Conservation (phyloP, 768 basidiomycete species). For the Dacryopinax spathularia region DNA sequence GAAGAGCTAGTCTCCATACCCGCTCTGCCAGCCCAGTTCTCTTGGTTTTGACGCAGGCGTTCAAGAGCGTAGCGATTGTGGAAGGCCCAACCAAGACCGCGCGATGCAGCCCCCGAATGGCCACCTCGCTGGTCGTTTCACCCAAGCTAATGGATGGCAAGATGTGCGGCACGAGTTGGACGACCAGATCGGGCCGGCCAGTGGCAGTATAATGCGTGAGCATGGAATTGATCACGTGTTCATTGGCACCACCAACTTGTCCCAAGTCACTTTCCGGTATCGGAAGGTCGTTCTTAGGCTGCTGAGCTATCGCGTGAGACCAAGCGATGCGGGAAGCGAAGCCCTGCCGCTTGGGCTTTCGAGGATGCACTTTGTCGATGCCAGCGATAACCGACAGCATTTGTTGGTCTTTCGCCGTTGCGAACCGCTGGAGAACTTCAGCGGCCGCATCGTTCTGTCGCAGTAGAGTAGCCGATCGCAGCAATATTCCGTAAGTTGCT, state of each 20-base stretch:
- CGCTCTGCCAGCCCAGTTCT: constrained; percentile 42
- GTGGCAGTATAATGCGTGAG: neutral
- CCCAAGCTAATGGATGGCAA: neutral
- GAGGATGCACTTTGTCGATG: neutral
- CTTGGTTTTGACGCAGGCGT: constrained; percentile 44
- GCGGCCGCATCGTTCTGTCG: constrained; percentile 33
- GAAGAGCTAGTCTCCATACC: constrained; percentile 47
- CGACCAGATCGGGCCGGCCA: neutral
- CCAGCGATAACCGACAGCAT: neutral
- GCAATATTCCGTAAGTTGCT: constrained; percentile 43
- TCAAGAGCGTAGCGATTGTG: constrained; percentile 44
- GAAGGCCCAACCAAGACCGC: constrained; percentile 34
- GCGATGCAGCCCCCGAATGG: neutral
- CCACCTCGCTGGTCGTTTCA: neutral
- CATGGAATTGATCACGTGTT: neutral
- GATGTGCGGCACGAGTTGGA: neutral
- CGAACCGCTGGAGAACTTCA: constrained; percentile 36
- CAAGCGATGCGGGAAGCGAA: neutral
- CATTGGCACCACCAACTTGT: neutral
- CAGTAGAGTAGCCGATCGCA: constrained; percentile 42
- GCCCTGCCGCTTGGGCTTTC: neutral
- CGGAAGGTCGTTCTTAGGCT: neutral
- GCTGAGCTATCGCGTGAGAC: neutral
- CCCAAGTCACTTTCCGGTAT: neutral
- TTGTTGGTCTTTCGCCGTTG: constrained; percentile 18